A percentile compares a stretch with the other conserved stretches of the same genome.
phyloP scores from a whole-genome alignment of 2,329 filamentous ascomycete species.

The Colletotrichum salicis region DNA sequence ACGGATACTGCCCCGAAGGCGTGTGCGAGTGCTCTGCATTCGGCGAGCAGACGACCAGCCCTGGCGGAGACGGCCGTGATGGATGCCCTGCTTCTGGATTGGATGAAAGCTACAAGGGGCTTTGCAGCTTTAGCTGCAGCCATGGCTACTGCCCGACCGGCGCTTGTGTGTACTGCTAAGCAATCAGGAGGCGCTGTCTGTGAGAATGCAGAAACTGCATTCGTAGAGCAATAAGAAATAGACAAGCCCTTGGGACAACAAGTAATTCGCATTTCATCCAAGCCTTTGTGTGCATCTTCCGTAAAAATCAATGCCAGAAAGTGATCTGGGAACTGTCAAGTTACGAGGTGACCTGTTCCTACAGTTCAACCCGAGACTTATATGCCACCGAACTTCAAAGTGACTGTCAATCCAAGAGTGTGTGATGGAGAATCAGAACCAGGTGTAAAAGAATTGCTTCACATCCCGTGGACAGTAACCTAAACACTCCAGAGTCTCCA shows the following conservation, averaged over 20 bases:
- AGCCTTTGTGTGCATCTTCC: too few species aligned
- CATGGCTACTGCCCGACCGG: slow-evolving; percentile 56
- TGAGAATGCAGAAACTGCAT: not conserved
- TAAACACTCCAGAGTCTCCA: not conserved
- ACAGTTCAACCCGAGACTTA: too few species aligned
- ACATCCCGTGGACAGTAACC: too few species aligned
- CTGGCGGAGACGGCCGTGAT: slow-evolving; percentile 38
- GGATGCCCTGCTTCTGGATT: slow-evolving; percentile 48
- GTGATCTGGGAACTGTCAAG: too few species aligned
- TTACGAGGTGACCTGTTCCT: too few species aligned
- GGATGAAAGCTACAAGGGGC: slow-evolving; percentile 51
- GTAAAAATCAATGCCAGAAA: too few species aligned
- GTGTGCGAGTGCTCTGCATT: slow-evolving; percentile 47
- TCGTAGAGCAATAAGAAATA: not conserved
- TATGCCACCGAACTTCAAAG: too few species aligned
- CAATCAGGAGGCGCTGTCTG: not conserved
- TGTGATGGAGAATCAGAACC: too few species aligned
- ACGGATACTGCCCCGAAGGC: slow-evolving; percentile 47
- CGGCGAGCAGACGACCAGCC: slow-evolving; percentile 41
- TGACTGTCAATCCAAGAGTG: too few species aligned
- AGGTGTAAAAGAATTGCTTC: too few species aligned
- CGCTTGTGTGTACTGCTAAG: slow-evolving; percentile 42
- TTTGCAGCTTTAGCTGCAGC: slow-evolving; percentile 58
- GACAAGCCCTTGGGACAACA: not conserved
- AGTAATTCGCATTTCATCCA: too few species aligned